These are phyloP conservation scores for Pseudevernia furfuracea DNA, from an alignment of 495 filamentous ascomycete genomes.

Conservation along the genomic window DNA sequence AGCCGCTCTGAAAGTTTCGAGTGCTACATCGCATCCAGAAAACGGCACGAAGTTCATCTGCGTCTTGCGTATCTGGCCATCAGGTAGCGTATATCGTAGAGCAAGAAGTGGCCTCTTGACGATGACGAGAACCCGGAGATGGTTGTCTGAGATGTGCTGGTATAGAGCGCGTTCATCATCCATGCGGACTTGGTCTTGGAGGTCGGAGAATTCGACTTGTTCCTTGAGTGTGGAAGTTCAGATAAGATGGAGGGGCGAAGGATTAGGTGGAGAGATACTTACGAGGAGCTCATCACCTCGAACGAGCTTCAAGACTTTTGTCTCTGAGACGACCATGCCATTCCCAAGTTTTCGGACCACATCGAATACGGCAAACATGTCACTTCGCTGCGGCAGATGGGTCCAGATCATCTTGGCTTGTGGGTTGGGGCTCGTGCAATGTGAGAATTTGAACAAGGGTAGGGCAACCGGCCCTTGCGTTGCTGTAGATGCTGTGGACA, in stretches of 20 bases:
- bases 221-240: conserved; percentile 18
- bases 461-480: conserved; percentile 19
- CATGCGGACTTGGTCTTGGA: conserved; percentile 17
- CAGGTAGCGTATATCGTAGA: conserved; percentile 21
- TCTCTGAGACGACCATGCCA: conserved; percentile 8
- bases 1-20: conserved; percentile 14
- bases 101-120: conserved; percentile 20
- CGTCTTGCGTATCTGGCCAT: conserved; percentile 24
- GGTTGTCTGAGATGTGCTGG: conserved; percentile 15
- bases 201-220: conserved; percentile 21
- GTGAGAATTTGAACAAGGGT: conserved; percentile 23
- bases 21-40: conserved; percentile 16
- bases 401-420: conserved; percentile 20
- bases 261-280: not conserved
- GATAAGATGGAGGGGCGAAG: not conserved
- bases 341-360: conserved; percentile 10
- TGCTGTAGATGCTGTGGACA: not conserved
- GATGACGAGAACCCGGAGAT: conserved; percentile 17
- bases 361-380: conserved; percentile 27
- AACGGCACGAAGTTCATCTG: conserved; percentile 22
- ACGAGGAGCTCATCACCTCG: conserved; percentile 22
- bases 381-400: conserved; percentile 17
- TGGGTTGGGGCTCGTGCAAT: conserved; percentile 18
- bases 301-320: conserved; percentile 20
- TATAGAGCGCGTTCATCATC: conserved; percentile 16